Base-by-base conservation (phyloP, 345 rosid species). In the Arabidopsis thaliana region DNA sequence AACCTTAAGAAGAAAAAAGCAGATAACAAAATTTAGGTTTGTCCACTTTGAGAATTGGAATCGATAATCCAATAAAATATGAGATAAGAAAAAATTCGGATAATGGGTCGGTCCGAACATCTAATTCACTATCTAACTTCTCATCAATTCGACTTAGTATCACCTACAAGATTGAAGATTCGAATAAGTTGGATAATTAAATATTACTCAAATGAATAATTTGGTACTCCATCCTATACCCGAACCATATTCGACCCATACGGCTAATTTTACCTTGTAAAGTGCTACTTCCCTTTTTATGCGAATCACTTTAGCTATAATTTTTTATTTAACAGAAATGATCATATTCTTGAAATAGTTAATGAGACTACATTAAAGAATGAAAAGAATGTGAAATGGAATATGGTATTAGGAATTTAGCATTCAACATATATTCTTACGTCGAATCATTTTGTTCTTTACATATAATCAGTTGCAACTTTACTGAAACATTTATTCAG, bases 401-500 rank as follows among this genome's bases (percentile, higher is more conserved):
- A 72, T 62, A 32, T 22, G 52, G 34, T 62, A 62, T 33, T 12
- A 62, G 13, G 65, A 72, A 44, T 28, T 50, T 12, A 34, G 28
- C 61, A 62, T 38, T 20, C 44, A 58, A 62, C 20, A 13, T 41
- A 63, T 73, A 53, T 7, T 40, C 63, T 73, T 30, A 62, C 40
- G 62, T 22, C 22, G 16, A 59, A 6, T 28, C 32, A 28, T 28
- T 28, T 28, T 28, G 32, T 28, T 28, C 32, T 28, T 28, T 28
- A 28, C 32, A 28, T 2, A 28, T 28, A 28, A 28, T 28, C 32
- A 28, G 32, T 12, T 69, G 45, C 16, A 34, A 70, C 46, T 59
- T 46, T n/a, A 55, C 5, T 42, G 33, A 42, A 32, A 56, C 23
- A 11, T 24, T 3, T 22, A 8, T 13, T 50, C 28, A 49, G 28